These are phyloP conservation scores for Sistotremastrum niveocremeum DNA, from an alignment of 768 basidiomycete genomes.

Conservation along the genomic window DNA sequence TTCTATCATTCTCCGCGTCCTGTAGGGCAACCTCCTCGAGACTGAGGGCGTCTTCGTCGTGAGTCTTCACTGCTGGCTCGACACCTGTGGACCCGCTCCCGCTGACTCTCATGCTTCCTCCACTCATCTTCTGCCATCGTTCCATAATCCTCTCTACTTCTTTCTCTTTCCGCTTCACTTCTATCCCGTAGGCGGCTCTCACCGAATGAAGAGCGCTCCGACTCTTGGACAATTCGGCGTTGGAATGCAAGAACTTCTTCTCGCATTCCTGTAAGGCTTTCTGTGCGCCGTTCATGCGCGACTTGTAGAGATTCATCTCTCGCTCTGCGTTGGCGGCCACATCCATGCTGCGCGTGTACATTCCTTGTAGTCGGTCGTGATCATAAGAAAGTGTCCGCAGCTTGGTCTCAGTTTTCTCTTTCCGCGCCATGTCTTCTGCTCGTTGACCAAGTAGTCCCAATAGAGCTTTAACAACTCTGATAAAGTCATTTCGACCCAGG, in stretches of 20 bases:
- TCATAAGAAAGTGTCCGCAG: constrained; percentile 70
- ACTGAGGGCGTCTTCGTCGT: constrained; percentile 22
- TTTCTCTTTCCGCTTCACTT: constrained; percentile 71
- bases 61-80: constrained; percentile 35
- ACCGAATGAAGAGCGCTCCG: constrained; percentile 53
- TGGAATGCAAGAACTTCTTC: constrained; percentile 55
- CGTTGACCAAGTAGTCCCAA: constrained; percentile 63
- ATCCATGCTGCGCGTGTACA: constrained; percentile 48
- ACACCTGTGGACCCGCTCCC: constrained; percentile 25
- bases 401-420: constrained; percentile 64
- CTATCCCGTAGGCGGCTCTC: constrained; percentile 52
- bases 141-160: constrained; percentile 65
- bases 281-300: constrained; percentile 41
- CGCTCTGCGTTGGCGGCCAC: constrained; percentile 60
- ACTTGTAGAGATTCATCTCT: constrained; percentile 62
- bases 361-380: constrained; percentile 55
- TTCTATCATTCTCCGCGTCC: constrained; percentile 56
- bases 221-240: constrained; percentile 58
- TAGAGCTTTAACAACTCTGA: constrained; percentile 58
- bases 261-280: constrained; percentile 48
- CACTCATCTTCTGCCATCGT: constrained; percentile 59
- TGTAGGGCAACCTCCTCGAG: constrained; percentile 56
- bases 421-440: constrained; percentile 67
- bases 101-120: constrained; percentile 49
- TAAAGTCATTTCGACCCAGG: constrained; percentile 37